Conservation (phyloP, 768 basidiomycete genomes). For the Pleurotus citrinopileatus region DNA sequence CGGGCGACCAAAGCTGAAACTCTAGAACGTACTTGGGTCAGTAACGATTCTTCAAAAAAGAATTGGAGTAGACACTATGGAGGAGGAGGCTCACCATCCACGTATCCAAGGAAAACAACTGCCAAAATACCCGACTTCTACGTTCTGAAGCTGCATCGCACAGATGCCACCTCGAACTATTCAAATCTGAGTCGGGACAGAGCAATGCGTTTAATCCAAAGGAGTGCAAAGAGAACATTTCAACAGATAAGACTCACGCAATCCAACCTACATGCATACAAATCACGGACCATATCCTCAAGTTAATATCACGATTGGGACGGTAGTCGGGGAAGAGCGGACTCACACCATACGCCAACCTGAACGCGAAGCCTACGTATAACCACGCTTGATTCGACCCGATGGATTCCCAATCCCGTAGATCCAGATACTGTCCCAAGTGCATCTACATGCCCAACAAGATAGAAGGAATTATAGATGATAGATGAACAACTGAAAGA, state of each 20-base stretch:
- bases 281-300: too few relatives aligned
- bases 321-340: too few relatives aligned
- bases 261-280: constrained; percentile 56
- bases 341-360: constrained; percentile 59
- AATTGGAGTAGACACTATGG: too few relatives aligned
- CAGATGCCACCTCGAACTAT: constrained; percentile 60
- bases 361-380: constrained; percentile 56
- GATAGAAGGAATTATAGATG: not conserved
- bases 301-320: too few relatives aligned
- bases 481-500: too few relatives aligned
- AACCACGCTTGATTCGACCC: constrained; percentile 51
- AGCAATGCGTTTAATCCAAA: not conserved
- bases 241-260: constrained; percentile 40
- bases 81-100: constrained; percentile 42
- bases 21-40: constrained; percentile 34
- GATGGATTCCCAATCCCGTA: constrained; percentile 48
- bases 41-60: too few relatives aligned
- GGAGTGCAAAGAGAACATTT: not conserved
- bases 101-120: constrained; percentile 61
- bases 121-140: constrained; percentile 64
- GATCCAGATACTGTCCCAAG: constrained; percentile 50
- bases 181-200: constrained; percentile 43
- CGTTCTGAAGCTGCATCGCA: constrained; percentile 38
- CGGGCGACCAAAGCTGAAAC: constrained; percentile 60
- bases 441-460: constrained; percentile 27